Base-by-base conservation (phyloP, 352 stramenopile genomes). In the Globisporangium alternatum region DNA sequence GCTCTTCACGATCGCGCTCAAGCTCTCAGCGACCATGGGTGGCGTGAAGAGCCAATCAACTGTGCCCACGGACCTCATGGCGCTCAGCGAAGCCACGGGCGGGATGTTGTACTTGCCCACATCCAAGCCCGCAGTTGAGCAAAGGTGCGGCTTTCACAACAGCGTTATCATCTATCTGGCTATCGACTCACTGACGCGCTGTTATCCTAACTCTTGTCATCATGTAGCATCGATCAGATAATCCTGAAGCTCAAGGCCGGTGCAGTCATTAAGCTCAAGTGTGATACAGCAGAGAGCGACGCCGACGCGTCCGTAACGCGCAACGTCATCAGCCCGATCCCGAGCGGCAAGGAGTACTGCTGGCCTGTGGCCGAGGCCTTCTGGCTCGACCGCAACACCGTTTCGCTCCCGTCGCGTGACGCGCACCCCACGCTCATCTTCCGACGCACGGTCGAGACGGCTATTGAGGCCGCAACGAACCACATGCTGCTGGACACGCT, bases 401-500 rank as follows among this genome's bases (percentile, higher is more conserved):
- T 75, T 0, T 88, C 80, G n/a, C 49, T 96, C 41, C 83, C 80
- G 0, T 79, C 84, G 15, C 76, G 88, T 1, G 86, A 95, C 35
- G 86, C 88, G 4, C 88, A 96, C 39, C 88, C 88, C 1, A 86
- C 76, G 44, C 68, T 96, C 8, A 75, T 89, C 51, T 95, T 80
- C 57, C 76, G 72, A 0, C 71, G 88, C 17, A 88, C 80, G 1
- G 81, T 91, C 3, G 88, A 96, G 63, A 82, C 79, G 19, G 83
- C 83, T 1, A 90, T 93, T 13, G 88, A 96, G 59, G 80, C 78
- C 4, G 88, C 86, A 8, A 95, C 85, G 25, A 95, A 87, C 68
- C 83, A 92, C 64, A 95, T 96, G 85, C 67, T 95, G 41, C 67
- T 96, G 7, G 88, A 96, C 64, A 95, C 84, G 44, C 81, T 96